These are phyloP conservation scores for Russula ochroleuca DNA, from an alignment of 768 basidiomycete species.

Conservation along the genomic window DNA sequence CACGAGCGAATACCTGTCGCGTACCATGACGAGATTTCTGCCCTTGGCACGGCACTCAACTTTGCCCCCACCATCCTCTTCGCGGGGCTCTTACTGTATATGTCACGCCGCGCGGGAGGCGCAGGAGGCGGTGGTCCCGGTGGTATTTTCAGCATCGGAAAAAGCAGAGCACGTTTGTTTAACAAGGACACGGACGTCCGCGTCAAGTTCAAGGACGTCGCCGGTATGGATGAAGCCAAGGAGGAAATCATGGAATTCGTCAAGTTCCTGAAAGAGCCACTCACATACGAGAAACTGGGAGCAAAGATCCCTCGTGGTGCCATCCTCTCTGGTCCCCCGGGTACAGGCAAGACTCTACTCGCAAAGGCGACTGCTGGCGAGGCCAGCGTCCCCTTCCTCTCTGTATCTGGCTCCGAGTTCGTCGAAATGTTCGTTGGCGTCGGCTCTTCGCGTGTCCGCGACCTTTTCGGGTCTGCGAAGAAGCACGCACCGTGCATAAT, in stretches of 20 bases:
- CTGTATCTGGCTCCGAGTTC: slow-evolving; percentile 98
- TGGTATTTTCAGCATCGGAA: slow-evolving; percentile 96
- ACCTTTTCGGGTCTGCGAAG: slow-evolving; percentile 95
- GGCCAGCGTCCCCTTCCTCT: slow-evolving; percentile 95
- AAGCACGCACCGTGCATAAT: slow-evolving; percentile 98
- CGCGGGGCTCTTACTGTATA: slow-evolving; percentile 84
- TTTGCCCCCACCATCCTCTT: slow-evolving; percentile 95
- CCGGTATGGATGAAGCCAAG: slow-evolving; percentile 99
- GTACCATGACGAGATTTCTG: slow-evolving; percentile 92
- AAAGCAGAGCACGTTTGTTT: slow-evolving; percentile 90
- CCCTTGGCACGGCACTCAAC: slow-evolving; percentile 73
- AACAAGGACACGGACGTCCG: slow-evolving; percentile 95
- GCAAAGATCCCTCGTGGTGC: slow-evolving; percentile 97
- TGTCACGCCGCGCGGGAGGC: slow-evolving; percentile 65
- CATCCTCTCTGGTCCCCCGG: slow-evolving; percentile 92
- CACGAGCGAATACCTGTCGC: slow-evolving; percentile 94
- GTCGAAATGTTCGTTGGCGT: slow-evolving; percentile 99
- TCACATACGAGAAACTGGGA: slow-evolving; percentile 91
- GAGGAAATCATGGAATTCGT: slow-evolving; percentile 99
- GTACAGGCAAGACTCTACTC: slow-evolving; percentile 96
- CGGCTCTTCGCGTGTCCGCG: slow-evolving; percentile 93
- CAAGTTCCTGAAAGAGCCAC: slow-evolving; percentile 95
- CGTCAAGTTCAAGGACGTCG: slow-evolving; percentile 93
- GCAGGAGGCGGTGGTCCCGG: slow-evolving; percentile 63
- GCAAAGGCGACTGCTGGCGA: slow-evolving; percentile 99